phyloP scores from a whole-genome alignment of 1,139 yeast genomes.

The Candida sanyaensis region DNA sequence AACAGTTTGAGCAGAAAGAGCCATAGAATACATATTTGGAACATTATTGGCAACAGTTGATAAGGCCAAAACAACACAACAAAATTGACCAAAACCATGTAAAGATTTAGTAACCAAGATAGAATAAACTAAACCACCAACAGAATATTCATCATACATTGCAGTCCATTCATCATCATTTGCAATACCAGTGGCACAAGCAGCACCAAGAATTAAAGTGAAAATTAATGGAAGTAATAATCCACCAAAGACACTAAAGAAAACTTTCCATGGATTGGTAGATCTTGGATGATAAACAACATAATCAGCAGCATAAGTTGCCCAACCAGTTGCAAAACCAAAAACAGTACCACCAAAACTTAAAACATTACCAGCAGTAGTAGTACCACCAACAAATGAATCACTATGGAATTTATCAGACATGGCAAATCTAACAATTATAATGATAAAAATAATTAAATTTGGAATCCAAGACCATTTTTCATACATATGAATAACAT shows the following conservation, averaged over 20 bases:
- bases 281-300: constrained; percentile 79
- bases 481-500: constrained; percentile 78
- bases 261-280: constrained; percentile 59
- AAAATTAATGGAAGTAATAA: constrained; percentile 68
- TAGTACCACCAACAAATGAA: constrained; percentile 50
- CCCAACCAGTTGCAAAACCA: constrained; percentile 96
- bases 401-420: constrained; percentile 59
- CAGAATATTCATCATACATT: constrained; percentile 52
- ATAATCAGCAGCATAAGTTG: constrained; percentile 90
- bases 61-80: constrained; percentile 78
- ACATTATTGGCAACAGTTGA: constrained; percentile 88
- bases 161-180: constrained; percentile 50
- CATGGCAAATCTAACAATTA: constrained; percentile 74
- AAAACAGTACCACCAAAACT: constrained; percentile 84
- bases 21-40: constrained; percentile 91
- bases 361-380: constrained; percentile 74
- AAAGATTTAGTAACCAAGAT: constrained; percentile 76
- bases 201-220: constrained; percentile 84
- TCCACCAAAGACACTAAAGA: constrained; percentile 65
- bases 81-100: constrained; percentile 87
- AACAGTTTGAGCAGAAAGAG: constrained; percentile 79
- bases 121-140: constrained; percentile 84
- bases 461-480: constrained; percentile 91
- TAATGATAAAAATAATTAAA: constrained; percentile 66
- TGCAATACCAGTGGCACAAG: constrained; percentile 69